A percentile compares a stretch with the other conserved stretches of the same genome.
Evolutionary conservation across 2,329 filamentous ascomycete species (phyloP).

Genomic region (Kalmusia sp.): DNA sequence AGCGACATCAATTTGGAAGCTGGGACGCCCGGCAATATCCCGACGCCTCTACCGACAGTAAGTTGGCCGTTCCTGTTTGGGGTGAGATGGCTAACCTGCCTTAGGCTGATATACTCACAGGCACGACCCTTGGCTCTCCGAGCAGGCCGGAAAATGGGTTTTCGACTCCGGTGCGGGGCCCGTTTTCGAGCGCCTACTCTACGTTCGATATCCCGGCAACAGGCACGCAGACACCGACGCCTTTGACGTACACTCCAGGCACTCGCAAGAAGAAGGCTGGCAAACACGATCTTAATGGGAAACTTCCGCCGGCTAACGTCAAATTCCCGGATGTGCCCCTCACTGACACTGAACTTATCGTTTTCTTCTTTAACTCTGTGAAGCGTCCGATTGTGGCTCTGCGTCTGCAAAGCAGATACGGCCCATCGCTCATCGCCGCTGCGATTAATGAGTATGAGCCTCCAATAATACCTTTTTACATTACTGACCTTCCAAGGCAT

Average conservation of each 20-base stretch:
- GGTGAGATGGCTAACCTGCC: too few species aligned
- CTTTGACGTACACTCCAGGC: neutral
- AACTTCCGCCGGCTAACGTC: constrained; percentile 18
- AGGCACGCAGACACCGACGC: neutral
- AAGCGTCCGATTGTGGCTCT: constrained; percentile 29
- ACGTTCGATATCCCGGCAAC: neutral
- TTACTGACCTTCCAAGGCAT: too few species aligned
- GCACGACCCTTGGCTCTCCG: neutral
- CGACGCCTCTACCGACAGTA: too few species aligned
- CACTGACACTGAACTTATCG: constrained; percentile 36
- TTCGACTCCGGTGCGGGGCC: too few species aligned
- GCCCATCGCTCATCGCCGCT: constrained; percentile 27
- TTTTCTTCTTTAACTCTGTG: constrained; percentile 41
- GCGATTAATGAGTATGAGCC: constrained; percentile 30
- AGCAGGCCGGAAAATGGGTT: neutral
- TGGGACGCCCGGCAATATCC: too few species aligned
- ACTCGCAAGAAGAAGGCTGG: constrained; percentile 22
- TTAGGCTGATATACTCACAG: neutral
- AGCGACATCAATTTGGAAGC: too few species aligned
- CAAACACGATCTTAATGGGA: constrained; percentile 25
- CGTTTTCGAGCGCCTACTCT: neutral
- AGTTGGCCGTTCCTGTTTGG: too few species aligned
- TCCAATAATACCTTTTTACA: too few species aligned
- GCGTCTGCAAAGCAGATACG: constrained; percentile 31
- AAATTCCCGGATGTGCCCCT: constrained; percentile 32